Evolutionary conservation across 2,329 filamentous ascomycete genomes (phyloP).

Genomic region (Colletotrichum sp.): DNA sequence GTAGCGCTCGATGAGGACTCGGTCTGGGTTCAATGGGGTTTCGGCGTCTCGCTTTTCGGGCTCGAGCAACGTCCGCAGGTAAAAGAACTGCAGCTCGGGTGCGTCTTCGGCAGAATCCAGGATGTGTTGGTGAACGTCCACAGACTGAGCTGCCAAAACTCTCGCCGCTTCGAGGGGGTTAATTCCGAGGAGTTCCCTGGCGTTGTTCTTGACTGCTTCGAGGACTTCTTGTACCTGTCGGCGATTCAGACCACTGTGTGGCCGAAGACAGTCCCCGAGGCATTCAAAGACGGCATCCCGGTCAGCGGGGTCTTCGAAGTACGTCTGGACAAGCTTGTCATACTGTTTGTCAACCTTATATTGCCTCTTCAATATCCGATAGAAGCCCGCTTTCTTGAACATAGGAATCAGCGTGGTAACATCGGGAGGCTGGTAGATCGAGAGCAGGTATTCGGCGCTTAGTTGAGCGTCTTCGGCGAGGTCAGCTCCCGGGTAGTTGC

Average conservation of each 20-base stretch:
- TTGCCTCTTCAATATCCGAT: conserved; percentile 87
- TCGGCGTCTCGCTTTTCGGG: conserved; percentile 36
- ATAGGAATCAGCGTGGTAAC: conserved; percentile 75
- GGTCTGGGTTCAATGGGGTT: conserved; percentile 39
- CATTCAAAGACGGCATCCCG: conserved; percentile 78
- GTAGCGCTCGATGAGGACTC: conserved; percentile 79
- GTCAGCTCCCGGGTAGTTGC: conserved; percentile 79
- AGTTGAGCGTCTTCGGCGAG: conserved; percentile 93
- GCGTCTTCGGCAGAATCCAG: conserved; percentile 65
- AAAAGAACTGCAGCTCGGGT: conserved; percentile 72
- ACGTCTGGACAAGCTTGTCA: conserved; percentile 76
- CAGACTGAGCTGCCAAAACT: conserved; percentile 64
- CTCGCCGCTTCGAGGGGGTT: conserved; percentile 69
- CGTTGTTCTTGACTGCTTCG: conserved; percentile 66
- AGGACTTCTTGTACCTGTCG: conserved; percentile 78
- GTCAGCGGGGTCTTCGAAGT: conserved; percentile 84
- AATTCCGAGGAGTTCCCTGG: conserved; percentile 68
- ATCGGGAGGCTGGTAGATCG: conserved; percentile 89
- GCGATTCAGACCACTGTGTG: conserved; percentile 64
- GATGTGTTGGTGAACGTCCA: conserved; percentile 69
- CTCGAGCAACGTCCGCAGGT: conserved; percentile 78
- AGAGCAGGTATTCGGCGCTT: conserved; percentile 94
- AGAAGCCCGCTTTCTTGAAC: conserved; percentile 82
- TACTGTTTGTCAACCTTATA: conserved; percentile 83
- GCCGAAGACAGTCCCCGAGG: conserved; percentile 74